A percentile compares a stretch with the other conserved stretches of the same genome.
Evolutionary conservation across 306 rosid species (phyloP).

Genomic region (Adenanthera pavonina): DNA sequence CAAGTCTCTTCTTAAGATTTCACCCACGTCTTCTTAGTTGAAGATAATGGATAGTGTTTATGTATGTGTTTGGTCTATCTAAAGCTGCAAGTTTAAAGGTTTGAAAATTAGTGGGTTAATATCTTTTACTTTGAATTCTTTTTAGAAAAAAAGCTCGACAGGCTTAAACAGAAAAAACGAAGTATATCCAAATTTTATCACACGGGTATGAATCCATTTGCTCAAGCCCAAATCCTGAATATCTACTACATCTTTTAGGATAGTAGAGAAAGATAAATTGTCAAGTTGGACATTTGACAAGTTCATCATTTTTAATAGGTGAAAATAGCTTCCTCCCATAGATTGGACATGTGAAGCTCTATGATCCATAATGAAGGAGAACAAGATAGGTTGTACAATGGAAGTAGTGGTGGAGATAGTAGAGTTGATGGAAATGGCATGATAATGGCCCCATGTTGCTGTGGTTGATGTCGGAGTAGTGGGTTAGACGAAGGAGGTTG

Average conservation of each 20-base stretch:
- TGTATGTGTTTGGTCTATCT: too few relatives aligned
- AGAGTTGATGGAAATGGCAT: background rate
- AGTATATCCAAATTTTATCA: slow-evolving; percentile 61
- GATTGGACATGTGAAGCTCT: slow-evolving; percentile 60
- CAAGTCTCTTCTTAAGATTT: too few relatives aligned
- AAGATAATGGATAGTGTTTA: too few relatives aligned
- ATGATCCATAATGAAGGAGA: slow-evolving; percentile 63
- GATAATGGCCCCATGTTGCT: background rate
- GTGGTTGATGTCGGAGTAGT: background rate
- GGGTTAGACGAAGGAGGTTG: slow-evolving; percentile 23
- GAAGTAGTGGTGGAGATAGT: background rate
- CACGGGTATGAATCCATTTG: slow-evolving; percentile 66
- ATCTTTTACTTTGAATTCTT: too few relatives aligned
- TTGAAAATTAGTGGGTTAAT: too few relatives aligned
- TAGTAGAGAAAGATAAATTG: slow-evolving; percentile 83
- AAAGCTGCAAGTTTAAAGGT: too few relatives aligned
- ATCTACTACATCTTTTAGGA: slow-evolving; percentile 58
- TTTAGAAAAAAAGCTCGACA: too few relatives aligned
- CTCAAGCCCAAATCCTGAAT: slow-evolving; percentile 63
- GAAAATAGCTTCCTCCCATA: slow-evolving; percentile 59
- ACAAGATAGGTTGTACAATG: slow-evolving; percentile 35
- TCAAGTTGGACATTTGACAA: slow-evolving; percentile 54
- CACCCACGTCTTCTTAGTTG: too few relatives aligned
- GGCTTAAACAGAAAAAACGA: background rate
- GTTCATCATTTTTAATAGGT: slow-evolving; percentile 64